These are phyloP conservation scores for Chlamydomonas asymmetrica DNA, from an alignment of 139 green algal genomes.

Conservation along the genomic window DNA sequence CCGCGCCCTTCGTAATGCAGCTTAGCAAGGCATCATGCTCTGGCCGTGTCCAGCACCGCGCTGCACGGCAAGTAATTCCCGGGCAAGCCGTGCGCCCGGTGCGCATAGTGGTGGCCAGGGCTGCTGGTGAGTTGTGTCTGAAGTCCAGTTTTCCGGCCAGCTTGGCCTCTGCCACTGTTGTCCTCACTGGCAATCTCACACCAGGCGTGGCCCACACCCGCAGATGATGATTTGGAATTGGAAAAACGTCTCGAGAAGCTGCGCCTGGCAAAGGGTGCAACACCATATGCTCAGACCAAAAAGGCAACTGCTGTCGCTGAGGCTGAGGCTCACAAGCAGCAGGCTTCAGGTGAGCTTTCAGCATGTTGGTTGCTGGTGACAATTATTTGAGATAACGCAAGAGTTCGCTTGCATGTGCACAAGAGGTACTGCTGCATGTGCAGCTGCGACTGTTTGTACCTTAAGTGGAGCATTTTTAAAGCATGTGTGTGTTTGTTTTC, in stretches of 20 bases:
- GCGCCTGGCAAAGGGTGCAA: slow-evolving; percentile 67
- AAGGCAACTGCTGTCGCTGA: slow-evolving; percentile 33
- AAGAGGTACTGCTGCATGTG: background rate
- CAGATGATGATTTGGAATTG: slow-evolving; percentile 59
- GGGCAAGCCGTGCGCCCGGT: too few species aligned
- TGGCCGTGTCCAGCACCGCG: too few species aligned
- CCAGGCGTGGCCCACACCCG: background rate
- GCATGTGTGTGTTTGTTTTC: background rate
- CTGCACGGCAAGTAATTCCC: too few species aligned
- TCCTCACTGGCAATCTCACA: background rate
- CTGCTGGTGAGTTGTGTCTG: too few species aligned
- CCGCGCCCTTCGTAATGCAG: too few species aligned
- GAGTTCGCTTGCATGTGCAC: slow-evolving; percentile 9
- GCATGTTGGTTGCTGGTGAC: background rate
- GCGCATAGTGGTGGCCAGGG: too few species aligned
- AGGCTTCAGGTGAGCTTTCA: background rate
- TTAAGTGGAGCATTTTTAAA: background rate
- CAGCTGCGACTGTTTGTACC: background rate
- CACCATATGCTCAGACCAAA: slow-evolving; percentile 46
- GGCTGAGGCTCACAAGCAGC: slow-evolving; percentile 9
- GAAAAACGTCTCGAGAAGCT: slow-evolving; percentile 74
- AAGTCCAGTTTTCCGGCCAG: too few species aligned
- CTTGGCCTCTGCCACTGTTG: too few species aligned
- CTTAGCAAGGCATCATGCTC: too few species aligned
- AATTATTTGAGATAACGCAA: slow-evolving; percentile 1